These are phyloP conservation scores for Camillea tinctor DNA, from an alignment of 2,329 filamentous ascomycete genomes.

Conservation along the genomic window DNA sequence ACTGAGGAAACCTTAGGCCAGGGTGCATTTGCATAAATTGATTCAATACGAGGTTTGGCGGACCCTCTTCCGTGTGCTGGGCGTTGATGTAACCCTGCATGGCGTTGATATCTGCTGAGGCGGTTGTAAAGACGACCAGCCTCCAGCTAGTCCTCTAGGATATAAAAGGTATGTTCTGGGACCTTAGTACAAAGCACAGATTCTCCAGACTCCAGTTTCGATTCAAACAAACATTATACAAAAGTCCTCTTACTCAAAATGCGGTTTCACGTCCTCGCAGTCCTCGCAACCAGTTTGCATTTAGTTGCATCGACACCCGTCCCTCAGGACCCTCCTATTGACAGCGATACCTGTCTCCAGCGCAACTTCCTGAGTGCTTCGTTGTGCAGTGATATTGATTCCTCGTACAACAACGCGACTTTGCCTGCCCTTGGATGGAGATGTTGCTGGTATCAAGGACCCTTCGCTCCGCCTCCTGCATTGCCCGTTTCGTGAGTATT, in stretches of 20 bases:
- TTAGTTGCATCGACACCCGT: not conserved
- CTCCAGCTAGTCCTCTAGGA: not conserved
- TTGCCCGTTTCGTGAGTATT: not conserved
- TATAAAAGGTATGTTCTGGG: not conserved
- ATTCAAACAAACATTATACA: not conserved
- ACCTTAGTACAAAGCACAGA: not conserved
- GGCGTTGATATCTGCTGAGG: not conserved
- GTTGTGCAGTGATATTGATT: not conserved
- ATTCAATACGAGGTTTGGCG: not conserved
- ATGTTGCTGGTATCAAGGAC: conserved; percentile 1
- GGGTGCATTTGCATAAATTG: not conserved
- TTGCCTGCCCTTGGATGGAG: not conserved
- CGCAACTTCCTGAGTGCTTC: not conserved
- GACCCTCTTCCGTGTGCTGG: not conserved
- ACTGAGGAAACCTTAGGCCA: not conserved
- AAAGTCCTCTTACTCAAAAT: not conserved
- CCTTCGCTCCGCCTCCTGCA: not conserved
- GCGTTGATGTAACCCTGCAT: not conserved
- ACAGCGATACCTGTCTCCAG: not conserved
- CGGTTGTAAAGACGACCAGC: not conserved
- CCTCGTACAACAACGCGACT: not conserved
- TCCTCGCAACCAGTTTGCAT: not conserved
- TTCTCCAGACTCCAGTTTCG: not conserved
- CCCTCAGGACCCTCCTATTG: not conserved
- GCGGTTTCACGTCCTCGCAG: not conserved